phyloP scores from a whole-genome alignment of 225 moss, liverwort and hornwort species.

The Sphagnum contortum region DNA sequence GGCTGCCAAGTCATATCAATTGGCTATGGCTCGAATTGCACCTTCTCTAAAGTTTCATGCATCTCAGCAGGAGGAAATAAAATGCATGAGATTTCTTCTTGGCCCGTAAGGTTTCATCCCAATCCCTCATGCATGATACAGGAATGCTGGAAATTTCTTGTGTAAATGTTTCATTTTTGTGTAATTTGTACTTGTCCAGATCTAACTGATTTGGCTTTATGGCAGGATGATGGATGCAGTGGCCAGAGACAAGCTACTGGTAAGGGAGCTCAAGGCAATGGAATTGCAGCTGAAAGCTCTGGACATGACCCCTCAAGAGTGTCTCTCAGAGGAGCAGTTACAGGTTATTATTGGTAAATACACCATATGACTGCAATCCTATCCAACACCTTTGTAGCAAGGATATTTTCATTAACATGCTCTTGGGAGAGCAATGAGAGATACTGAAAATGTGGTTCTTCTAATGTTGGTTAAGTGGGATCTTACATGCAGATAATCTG shows the following conservation, averaged over 20 bases:
- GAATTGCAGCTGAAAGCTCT: constrained; percentile 33
- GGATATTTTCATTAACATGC: constrained; percentile 3
- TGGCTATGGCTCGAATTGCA: constrained; percentile 48
- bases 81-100: constrained; percentile 54
- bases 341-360: constrained; percentile 59
- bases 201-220: not conserved
- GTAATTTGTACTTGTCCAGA: not conserved
- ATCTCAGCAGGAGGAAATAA: constrained; percentile 65
- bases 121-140: not conserved
- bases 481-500: too few relatives aligned
- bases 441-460: too few relatives aligned
- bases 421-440: too few relatives aligned
- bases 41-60: constrained; percentile 48
- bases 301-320: constrained; percentile 36
- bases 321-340: constrained; percentile 58
- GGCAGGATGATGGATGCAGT: constrained; percentile 63
- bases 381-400: not conserved
- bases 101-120: constrained; percentile 23
- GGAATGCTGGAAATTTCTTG: not conserved
- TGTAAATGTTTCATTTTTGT: not conserved
- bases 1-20: constrained; percentile 51
- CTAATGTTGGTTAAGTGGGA: too few relatives aligned
- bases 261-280: constrained; percentile 48
- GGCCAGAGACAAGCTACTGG: constrained; percentile 44
- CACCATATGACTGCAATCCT: not conserved